phyloP scores from a whole-genome alignment of 441 rosid species.

The Bocquillonia castaneifolia region DNA sequence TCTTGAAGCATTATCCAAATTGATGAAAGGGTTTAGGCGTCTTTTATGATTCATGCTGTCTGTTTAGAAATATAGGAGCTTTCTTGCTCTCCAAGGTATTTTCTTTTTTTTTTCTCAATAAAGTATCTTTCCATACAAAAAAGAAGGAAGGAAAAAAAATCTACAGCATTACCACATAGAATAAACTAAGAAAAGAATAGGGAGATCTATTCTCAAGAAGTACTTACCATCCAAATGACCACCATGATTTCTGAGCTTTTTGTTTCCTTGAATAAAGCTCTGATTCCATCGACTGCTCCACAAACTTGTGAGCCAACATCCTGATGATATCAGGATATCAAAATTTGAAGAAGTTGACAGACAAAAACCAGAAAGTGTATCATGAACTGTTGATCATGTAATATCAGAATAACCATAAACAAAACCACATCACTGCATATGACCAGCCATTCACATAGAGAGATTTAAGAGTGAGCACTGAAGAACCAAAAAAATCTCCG shows the following conservation, averaged over 20 bases:
- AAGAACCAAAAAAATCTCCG: background rate
- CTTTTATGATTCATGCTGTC: too few species aligned
- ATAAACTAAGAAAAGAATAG: constrained; percentile 3
- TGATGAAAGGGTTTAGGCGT: too few species aligned
- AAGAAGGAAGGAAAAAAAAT: background rate
- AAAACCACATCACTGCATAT: background rate
- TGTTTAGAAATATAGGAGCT: too few species aligned
- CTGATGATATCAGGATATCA: constrained; percentile 36
- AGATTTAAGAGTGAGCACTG: background rate
- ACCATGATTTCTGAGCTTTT: constrained; percentile 82
- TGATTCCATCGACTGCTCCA: constrained; percentile 65
- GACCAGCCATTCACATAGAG: background rate
- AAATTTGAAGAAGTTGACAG: background rate
- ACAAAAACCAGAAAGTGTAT: background rate
- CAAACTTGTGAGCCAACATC: constrained; percentile 97
- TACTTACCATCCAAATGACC: constrained; percentile 89
- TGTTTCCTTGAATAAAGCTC: constrained; percentile 51
- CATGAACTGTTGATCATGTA: background rate
- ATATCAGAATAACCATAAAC: background rate
- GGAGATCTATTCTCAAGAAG: constrained; percentile 9
- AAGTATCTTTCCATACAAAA: background rate
- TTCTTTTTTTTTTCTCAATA: background rate
- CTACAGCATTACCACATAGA: constrained; percentile 14
- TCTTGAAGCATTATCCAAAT: too few species aligned
- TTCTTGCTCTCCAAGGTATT: too few species aligned